Base-by-base conservation (phyloP, 495 filamentous ascomycete genomes). In the Tuber aestivum region DNA sequence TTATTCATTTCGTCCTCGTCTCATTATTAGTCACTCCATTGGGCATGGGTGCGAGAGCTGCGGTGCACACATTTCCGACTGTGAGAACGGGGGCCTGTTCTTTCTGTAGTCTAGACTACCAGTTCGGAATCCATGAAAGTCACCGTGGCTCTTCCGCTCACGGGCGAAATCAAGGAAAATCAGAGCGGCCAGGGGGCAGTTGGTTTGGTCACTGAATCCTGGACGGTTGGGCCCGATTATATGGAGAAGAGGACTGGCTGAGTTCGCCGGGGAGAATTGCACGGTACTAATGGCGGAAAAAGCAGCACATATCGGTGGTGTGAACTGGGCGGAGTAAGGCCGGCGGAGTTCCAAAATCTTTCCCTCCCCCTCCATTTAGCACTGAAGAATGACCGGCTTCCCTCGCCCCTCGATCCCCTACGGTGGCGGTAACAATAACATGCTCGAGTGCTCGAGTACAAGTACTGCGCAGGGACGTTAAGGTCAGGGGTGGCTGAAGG, bases 161-260 rank as follows among this genome's bases (percentile, higher is more conserved):
- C 72, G 70, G 70, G 70, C 10, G n/a, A 56, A 23, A 23, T 48
- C 7, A 20, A 6, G 23, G 45, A 48, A 48, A 23, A 48, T 48
- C 23, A 23, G 3, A 12, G 18, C 5, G 68, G 74, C 72, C 76
- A 70, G 50, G 68, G 44, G 48, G 50, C 71, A 48, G 70, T 72
- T 79, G 70, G 70, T 74, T 78, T 77, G 42, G 35, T 73, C 71
- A 77, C 61, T 42, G 42, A 40, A 50, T 35, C 42, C 75, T 23
- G 5, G n/a, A 3, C 10, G 72, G 76, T 70, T 68, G 72, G 48
- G 70, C 78, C 44, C 61, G 70, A 72, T 75, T 65, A 45, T 74
- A 41, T 21, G 69, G 69, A 41, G 50, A 78, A 74, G 48, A 61
- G 38, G 42, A 72, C 70, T 18, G 50, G 41, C 50, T 79, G 42